Base-by-base conservation (phyloP, 2,329 filamentous ascomycete species). In the Taxawa tesnikishii region DNA sequence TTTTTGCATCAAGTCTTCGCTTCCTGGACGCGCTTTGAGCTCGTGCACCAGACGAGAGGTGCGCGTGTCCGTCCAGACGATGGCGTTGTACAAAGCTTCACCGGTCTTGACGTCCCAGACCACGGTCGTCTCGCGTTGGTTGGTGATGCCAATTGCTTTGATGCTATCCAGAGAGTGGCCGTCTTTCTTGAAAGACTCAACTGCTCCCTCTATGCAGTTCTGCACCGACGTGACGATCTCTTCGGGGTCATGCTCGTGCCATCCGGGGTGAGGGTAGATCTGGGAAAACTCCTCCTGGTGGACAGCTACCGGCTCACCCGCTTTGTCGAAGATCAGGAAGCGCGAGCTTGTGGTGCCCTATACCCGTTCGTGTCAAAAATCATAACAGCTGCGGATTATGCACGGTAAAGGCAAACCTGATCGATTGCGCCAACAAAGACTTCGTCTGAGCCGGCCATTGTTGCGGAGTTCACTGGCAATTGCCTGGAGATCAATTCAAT, bases 231-330 rank as follows among this genome's bases (percentile, higher is more conserved):
- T 60, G 28, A 92, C 65, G 33, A 94, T 72, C 49, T 84, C 82
- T 31, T 73, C 60, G 4, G 85, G 83, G 47, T 92, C 79, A 51
- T 93, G 84, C 54, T 94, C 85, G 55, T 93, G 83, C 83, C 83
- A 92, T 81, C 87, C 87, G 42, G 85, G 79, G 39, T 85, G 68
- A 11, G 83, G 83, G 55, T 92, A 88, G 37, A 79, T 72, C 53
- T 93, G 87, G 43, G 75, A 73, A 50, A 93, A 87, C 54, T 92
- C 83, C 43, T 87, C 75, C 59, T 93, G 85, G 53, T 93, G 83
- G 45, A 75, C 78, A 23, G 81, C 83, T 27, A 90, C 71, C 4
- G 82, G 81, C 37, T 80, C 75, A 34, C 85, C 84, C 26, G 71
- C 62, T 42, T 74, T 75, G 57, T 93, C 77, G 61, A 94, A 94